Percentiles rank a stretch among this genome's conserved stretches.
Conservation (phyloP, 1,284 basidiomycete species). For the Mycena sp. region DNA sequence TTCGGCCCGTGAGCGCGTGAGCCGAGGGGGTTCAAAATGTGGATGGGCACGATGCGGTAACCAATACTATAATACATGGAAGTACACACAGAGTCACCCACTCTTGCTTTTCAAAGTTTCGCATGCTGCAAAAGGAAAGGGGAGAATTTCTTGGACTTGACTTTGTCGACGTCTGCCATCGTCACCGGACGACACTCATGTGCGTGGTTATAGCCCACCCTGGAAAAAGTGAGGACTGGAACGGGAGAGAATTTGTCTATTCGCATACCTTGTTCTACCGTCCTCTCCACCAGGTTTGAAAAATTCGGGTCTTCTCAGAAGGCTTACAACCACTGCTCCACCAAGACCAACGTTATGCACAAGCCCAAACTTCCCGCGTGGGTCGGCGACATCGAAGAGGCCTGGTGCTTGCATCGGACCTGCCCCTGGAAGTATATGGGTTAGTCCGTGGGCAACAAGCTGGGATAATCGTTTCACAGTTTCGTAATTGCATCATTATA, state of each 20-base stretch:
- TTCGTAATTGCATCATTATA: conserved; percentile 80
- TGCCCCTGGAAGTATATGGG: conserved; percentile 64
- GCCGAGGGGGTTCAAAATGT: neutral
- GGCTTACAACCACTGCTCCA: conserved; percentile 67
- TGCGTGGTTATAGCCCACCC: conserved; percentile 85
- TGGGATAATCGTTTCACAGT: conserved; percentile 56
- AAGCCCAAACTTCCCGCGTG: conserved; percentile 80
- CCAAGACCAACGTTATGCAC: conserved; percentile 86
- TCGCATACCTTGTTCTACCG: conserved; percentile 63
- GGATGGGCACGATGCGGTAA: neutral
- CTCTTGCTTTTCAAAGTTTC: conserved; percentile 44
- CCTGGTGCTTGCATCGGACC: conserved; percentile 85
- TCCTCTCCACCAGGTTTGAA: conserved; percentile 60
- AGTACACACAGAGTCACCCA: neutral
- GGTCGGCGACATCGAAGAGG: conserved; percentile 68
- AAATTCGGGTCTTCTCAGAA: conserved; percentile 69
- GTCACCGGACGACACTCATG: conserved; percentile 71
- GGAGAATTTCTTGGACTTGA: conserved; percentile 73
- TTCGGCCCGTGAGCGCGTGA: too few relatives aligned
- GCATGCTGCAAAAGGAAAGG: conserved; percentile 55
- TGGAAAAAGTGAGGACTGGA: conserved; percentile 37
- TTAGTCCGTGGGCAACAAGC: neutral
- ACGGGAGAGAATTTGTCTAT: neutral
- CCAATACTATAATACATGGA: neutral
- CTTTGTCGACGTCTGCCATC: conserved; percentile 73